A percentile compares a stretch with the other conserved stretches of the same genome.
phyloP scores from a whole-genome alignment of 495 filamentous ascomycete genomes.

The Xylaria venustula region DNA sequence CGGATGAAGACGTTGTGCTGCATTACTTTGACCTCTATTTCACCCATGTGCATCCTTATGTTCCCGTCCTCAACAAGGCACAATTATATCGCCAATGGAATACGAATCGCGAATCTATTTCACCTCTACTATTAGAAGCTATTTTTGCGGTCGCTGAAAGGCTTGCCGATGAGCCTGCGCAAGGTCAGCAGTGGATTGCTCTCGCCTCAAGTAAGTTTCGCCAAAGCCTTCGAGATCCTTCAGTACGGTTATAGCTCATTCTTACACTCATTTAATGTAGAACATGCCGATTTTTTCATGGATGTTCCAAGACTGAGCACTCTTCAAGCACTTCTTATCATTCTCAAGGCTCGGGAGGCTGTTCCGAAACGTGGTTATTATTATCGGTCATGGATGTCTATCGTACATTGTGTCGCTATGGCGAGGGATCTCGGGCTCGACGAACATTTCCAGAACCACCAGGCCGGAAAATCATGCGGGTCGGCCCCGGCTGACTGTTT shows the following conservation, averaged over 20 bases:
- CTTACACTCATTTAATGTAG: constrained; percentile 40
- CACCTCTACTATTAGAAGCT: constrained; percentile 86
- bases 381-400: constrained; percentile 96
- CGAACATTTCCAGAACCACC: constrained; percentile 79
- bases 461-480: constrained; percentile 66
- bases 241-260: neutral
- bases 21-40: constrained; percentile 94
- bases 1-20: constrained; percentile 76
- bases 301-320: constrained; percentile 92
- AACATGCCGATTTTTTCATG: constrained; percentile 93
- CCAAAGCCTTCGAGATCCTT: neutral
- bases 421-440: constrained; percentile 89
- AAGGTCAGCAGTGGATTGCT: constrained; percentile 92
- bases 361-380: constrained; percentile 93
- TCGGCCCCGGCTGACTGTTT: constrained; percentile 71
- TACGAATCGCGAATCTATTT: constrained; percentile 78
- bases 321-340: constrained; percentile 83
- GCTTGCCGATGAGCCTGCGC: constrained; percentile 74
- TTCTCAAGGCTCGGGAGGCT: constrained; percentile 89
- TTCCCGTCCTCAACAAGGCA: constrained; percentile 85
- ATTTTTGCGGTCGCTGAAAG: constrained; percentile 92
- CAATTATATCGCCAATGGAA: constrained; percentile 93
- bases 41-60: constrained; percentile 87
- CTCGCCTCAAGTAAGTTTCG: constrained; percentile 75
- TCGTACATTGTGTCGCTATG: constrained; percentile 90